Base-by-base conservation (phyloP, 345 rosid species). In the Cardiospermum halicacabum region DNA sequence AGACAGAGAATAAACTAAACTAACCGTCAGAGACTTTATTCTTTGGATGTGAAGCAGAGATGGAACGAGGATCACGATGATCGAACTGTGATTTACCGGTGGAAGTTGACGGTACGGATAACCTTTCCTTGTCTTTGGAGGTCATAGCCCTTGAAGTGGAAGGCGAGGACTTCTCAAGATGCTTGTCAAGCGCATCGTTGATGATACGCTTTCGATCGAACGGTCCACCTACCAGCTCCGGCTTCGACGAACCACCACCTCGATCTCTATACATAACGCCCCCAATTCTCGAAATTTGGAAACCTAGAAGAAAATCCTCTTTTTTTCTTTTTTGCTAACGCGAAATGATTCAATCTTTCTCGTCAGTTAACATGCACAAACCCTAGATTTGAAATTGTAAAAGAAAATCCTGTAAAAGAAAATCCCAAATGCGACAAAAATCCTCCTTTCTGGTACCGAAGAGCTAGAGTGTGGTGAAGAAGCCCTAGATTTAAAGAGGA, bases 141-240 rank as follows among this genome's bases (percentile, higher is more conserved):
- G 68, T 72, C 77, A 84, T 71, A 57, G 69, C 81, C 70, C 92
- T 81, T 30, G 97, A 89, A 65, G 97, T 85, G 18, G 95, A 89
- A 48, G 96, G 91, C 26, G 97, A 89, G 4, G 93, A 80, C 83
- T 89, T 92, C 84, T 86, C 91, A 0, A 92, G 80, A 60, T 92
- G 97, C 78, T 86, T 89, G 69, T 92, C 98, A 66, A 92, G 82
- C 55, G 89, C 96, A 72, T 89, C 94, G 47, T 85, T 89, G 75
- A 92, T 86, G 66, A n/a, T n/a, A n/a, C 96, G 87, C 77, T 84
- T 85, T 28, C 96, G 93, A 82, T 92, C 98, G 56, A 81, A 66
- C 54, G 78, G 74, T 48, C 88, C 92, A 28, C 81, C 80, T n/a
- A 84, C 84, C 54, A 88, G 70, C 82, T 89, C 94, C 78, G 93